Base-by-base conservation (phyloP, 2,329 filamentous ascomycete species). In the Aspergillus thermomutatus region DNA sequence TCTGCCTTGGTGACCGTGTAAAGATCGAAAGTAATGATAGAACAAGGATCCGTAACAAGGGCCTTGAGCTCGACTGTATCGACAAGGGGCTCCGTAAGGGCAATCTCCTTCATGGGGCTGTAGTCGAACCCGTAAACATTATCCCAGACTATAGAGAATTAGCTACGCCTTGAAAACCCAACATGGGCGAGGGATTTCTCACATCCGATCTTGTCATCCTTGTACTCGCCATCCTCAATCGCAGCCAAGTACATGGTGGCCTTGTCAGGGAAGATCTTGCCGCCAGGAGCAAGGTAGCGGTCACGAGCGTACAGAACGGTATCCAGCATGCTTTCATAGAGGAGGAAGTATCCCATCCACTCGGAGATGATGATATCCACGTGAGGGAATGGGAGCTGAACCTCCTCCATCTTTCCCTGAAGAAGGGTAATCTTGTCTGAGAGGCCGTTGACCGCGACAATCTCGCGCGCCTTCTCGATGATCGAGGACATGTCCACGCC, bases 171-270 rank as follows among this genome's bases (percentile, higher is more conserved):
- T 27, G 21, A 34, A 50, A 40, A 31, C 8, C 14, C 8, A 26
- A 31, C 49, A 28, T n/a, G 49, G 19, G n/a, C 52, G n/a, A 49
- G 17, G 26, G 26, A 60, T 52, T 34, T 79, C 91, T 81, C 77
- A 97, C 93, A 99, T 77, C 92, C 93, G 71, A 99, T 99, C 84
- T 99, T 99, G 82, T 99, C 94, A 63, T 97, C 93, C 83, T 97
- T 97, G 85, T 99, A 99, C 61, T 99, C 94, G 64, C 94, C 94
- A 72, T 99, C 94, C 80, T 99, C 94, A 61, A 99, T 99, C 71
- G 90, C 94, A 58, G 92, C 94, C 75, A 96, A 87, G 79, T 92
- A 97, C 75, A 99, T 96, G 68, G 91, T 97, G 52, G 94, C 94
- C 85, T 96, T 97, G 80, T 99, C 94, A 21, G 94, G 94, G 84